phyloP scores from a whole-genome alignment of 495 filamentous ascomycete genomes.

The Immersiella caudata region DNA sequence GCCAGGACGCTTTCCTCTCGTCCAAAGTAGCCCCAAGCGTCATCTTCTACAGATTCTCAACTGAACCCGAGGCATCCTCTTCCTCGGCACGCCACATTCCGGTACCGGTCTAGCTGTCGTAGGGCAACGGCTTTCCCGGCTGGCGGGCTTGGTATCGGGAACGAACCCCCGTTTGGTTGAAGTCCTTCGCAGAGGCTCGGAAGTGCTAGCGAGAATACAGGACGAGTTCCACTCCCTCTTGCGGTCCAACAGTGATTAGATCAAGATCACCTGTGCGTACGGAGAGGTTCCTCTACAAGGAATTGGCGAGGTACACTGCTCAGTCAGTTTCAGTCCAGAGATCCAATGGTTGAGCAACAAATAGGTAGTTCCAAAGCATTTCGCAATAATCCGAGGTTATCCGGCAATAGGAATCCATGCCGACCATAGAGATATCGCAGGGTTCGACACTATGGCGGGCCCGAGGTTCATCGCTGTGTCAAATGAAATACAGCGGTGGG shows the following conservation, averaged over 20 bases:
- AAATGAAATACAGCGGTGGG: conserved; percentile 1
- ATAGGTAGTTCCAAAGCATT: not conserved
- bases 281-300: not conserved
- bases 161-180: not conserved
- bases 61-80: conserved; percentile 1
- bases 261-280: conserved; percentile 5
- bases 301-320: not conserved
- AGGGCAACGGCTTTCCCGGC: not conserved
- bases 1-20: not conserved
- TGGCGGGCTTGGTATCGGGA: not conserved
- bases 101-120: not conserved
- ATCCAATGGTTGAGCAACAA: not conserved
- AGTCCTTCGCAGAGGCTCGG: conserved; percentile 3
- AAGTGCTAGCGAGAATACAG: conserved; percentile 3
- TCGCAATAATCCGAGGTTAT: not conserved
- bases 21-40: not conserved
- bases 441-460: not conserved
- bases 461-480: not conserved
- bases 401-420: conserved; percentile 8
- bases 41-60: conserved; percentile 2
- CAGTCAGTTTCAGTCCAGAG: too few species aligned
- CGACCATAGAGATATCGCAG: not conserved
- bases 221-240: conserved; percentile 1
- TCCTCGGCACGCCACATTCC: conserved; percentile 10
- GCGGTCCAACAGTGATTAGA: not conserved